Base-by-base conservation (phyloP, 2,329 filamentous ascomycete genomes). In the Beauveria sp. region DNA sequence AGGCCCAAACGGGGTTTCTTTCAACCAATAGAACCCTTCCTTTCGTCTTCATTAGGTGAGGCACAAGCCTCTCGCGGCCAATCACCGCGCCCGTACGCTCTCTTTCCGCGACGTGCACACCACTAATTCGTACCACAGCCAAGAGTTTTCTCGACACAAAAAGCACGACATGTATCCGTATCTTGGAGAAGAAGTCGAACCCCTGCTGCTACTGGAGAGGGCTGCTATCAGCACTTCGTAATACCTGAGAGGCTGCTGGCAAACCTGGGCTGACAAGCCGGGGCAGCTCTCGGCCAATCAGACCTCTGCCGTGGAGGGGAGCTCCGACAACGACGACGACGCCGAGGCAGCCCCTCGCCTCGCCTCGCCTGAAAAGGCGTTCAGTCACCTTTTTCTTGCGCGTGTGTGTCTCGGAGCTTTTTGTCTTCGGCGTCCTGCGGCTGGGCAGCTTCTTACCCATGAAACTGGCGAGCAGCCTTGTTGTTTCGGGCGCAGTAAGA, bases 31-130 rank as follows among this genome's bases (percentile, higher is more conserved):
- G 34, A 26, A 14, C n/a, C 22, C 34, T 43, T 38, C 34, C 12
- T 38, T 38, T 38, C 34, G 34, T 38, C 34, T 50, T 50, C 28
- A 10, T 26, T 24, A 26, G 40, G 54, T 42, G 45, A 42, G 56
- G 56, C 56, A 42, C 46, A 59, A 59, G 56, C 56, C 46, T 51
- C 12, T 22, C 14, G n/a, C 55, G 22, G 45, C 55, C 55, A 58
- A 58, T 58, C 55, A 58, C 22, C 31, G 22, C 45, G 45, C 55
- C n/a, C 28, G 45, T 26, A 49, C 55, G 45, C 55, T 38, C 45
- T 24, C 42, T 50, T 49, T 16, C 55, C 31, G 31, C 45, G 45
- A 57, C 55, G 42, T n/a, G 34, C 34, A 20, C 20, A 40, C 40
- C 54, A 57, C 52, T 34, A 12, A 10, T 12, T 10, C 3, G 31